Conservation (phyloP, 768 basidiomycete species). For the Calocera cornea region DNA sequence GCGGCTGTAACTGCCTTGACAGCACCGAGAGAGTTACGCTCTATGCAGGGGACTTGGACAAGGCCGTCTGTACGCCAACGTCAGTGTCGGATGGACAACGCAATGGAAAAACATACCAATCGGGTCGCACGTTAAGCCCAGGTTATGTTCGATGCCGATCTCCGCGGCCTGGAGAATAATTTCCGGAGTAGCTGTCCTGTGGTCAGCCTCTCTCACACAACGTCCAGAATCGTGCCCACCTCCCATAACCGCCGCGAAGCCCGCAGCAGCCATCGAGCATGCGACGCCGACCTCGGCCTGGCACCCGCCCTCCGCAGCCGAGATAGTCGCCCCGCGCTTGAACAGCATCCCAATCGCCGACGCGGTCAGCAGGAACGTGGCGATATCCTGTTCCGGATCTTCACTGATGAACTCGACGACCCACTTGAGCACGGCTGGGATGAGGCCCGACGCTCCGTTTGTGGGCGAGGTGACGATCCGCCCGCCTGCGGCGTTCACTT, state of each 20-base stretch:
- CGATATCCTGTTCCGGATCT: conserved; percentile 73
- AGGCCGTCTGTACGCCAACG: conserved; percentile 40
- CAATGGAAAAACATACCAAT: conserved; percentile 32
- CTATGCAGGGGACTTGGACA: conserved; percentile 92
- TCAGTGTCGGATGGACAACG: background rate
- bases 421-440: conserved; percentile 37
- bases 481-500: conserved; percentile 74
- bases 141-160: conserved; percentile 78
- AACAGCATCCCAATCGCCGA: conserved; percentile 88
- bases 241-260: conserved; percentile 90
- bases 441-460: conserved; percentile 79
- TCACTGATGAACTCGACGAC: conserved; percentile 65
- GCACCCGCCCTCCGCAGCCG: conserved; percentile 82
- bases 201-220: background rate
- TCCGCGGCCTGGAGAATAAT: conserved; percentile 76
- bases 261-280: conserved; percentile 89
- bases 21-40: conserved; percentile 43
- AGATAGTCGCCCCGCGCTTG: conserved; percentile 93
- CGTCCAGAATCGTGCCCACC: conserved; percentile 30
- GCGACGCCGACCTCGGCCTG: conserved; percentile 97
- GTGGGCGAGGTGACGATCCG: conserved; percentile 91
- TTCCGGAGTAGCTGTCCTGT: conserved; percentile 52
- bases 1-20: conserved; percentile 90
- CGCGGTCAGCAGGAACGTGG: conserved; percentile 83
- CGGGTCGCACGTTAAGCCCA: conserved; percentile 87